phyloP scores from a whole-genome alignment of 495 filamentous ascomycete genomes.

The Melanomma pulvis-pyrius region DNA sequence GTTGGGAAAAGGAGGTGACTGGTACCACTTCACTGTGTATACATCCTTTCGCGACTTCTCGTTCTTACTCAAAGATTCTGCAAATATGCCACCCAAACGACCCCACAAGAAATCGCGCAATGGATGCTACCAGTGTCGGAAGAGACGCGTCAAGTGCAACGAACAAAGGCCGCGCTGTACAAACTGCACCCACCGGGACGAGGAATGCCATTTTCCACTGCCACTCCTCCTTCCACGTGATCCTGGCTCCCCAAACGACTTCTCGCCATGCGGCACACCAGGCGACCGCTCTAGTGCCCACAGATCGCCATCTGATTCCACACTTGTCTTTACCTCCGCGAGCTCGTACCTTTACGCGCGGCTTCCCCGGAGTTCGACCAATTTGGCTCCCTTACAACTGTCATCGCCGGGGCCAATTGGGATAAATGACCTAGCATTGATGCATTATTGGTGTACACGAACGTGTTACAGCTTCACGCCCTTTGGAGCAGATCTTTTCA shows the following conservation, averaged over 20 bases:
- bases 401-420: background rate
- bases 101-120: constrained; percentile 2
- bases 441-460: constrained; percentile 13
- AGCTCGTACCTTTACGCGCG: too few relatives aligned
- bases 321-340: background rate
- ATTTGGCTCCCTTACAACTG: too few relatives aligned
- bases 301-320: background rate
- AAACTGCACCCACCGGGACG: background rate
- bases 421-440: background rate
- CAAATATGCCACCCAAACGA: background rate
- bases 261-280: background rate
- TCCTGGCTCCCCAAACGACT: background rate
- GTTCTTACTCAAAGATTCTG: background rate
- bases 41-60: too few relatives aligned
- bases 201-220: background rate
- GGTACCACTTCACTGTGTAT: too few relatives aligned
- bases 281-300: background rate
- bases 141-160: constrained; percentile 3
- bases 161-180: background rate
- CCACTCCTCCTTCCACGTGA: background rate
- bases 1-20: too few relatives aligned
- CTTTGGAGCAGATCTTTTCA: background rate
- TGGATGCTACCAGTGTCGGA: constrained; percentile 1
- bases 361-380: too few relatives aligned
- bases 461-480: background rate